A percentile compares a stretch with the other conserved stretches of the same genome.
phyloP scores from a whole-genome alignment of 1,139 yeast genomes.

The Zhuliangozyma parablackwelliae region DNA sequence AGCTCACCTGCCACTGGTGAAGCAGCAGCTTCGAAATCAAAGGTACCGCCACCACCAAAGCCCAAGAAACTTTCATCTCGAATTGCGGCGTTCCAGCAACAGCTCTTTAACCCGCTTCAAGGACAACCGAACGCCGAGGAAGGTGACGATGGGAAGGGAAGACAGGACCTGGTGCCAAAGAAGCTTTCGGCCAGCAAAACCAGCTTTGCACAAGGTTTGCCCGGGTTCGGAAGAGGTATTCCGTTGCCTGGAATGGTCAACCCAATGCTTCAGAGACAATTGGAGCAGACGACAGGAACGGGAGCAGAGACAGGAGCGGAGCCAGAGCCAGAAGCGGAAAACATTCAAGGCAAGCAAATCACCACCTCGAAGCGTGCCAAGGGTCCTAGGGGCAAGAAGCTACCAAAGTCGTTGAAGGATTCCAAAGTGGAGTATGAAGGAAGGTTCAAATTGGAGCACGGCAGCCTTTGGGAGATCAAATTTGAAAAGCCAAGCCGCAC shows the following conservation, averaged over 20 bases:
- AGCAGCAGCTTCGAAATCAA: conserved; percentile 12
- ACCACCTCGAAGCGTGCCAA: conserved; percentile 43
- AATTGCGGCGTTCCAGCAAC: conserved; percentile 74
- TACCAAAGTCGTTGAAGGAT: conserved; percentile 61
- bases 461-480: conserved; percentile 35
- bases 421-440: conserved; percentile 29
- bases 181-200: background rate
- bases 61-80: conserved; percentile 74
- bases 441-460: conserved; percentile 27
- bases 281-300: conserved; percentile 3
- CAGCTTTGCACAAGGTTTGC: conserved; percentile 30
- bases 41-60: conserved; percentile 60
- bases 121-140: too few relatives aligned
- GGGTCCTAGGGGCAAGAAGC: conserved; percentile 76
- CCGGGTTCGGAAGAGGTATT: conserved; percentile 35
- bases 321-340: conserved; percentile 8
- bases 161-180: too few relatives aligned
- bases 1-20: background rate
- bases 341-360: conserved; percentile 15
- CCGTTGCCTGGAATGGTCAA: conserved; percentile 65
- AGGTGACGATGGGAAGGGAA: background rate
- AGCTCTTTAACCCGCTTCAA: conserved; percentile 27
- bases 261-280: conserved; percentile 10
- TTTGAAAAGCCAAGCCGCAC: conserved; percentile 8
- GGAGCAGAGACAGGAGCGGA: conserved; percentile 1